Evolutionary conservation across 371 early-diverging fungal genomes (phyloP).

Genomic region (Vairimorpha necatrix): DNA sequence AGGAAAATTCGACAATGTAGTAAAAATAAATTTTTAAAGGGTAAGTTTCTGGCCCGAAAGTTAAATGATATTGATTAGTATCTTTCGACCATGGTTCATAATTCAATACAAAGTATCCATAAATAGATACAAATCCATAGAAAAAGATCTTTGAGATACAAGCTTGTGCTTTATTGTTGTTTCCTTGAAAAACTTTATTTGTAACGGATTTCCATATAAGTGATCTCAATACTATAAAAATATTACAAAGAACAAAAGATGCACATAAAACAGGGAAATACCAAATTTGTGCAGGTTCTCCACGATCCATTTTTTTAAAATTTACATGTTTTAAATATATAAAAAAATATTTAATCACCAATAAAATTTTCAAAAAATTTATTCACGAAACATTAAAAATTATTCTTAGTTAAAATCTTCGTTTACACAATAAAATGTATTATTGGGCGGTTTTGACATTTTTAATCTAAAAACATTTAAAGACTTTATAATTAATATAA

Average conservation of each 20-base stretch:
- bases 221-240: not conserved
- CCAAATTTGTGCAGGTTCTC: not conserved
- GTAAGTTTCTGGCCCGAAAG: conserved; percentile 28
- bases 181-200: not conserved
- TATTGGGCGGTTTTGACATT: no score
- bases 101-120: conserved; percentile 27
- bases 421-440: no score
- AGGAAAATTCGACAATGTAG: conserved; percentile 53
- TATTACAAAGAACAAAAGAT: not conserved
- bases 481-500: not conserved
- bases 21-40: conserved; percentile 45
- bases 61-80: conserved; percentile 33
- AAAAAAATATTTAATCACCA: not conserved
- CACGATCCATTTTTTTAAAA: not conserved
- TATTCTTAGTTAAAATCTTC: no score
- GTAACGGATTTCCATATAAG: not conserved
- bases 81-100: conserved; percentile 48
- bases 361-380: no score
- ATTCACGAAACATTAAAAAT: no score
- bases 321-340: not conserved
- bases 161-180: conserved; percentile 39
- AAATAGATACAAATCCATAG: conserved; percentile 29
- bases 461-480: no score
- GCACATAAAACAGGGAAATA: not conserved
- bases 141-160: conserved; percentile 54